These are phyloP conservation scores for Phytophthora sansomeana DNA, from an alignment of 352 stramenopile genomes.

Conservation along the genomic window DNA sequence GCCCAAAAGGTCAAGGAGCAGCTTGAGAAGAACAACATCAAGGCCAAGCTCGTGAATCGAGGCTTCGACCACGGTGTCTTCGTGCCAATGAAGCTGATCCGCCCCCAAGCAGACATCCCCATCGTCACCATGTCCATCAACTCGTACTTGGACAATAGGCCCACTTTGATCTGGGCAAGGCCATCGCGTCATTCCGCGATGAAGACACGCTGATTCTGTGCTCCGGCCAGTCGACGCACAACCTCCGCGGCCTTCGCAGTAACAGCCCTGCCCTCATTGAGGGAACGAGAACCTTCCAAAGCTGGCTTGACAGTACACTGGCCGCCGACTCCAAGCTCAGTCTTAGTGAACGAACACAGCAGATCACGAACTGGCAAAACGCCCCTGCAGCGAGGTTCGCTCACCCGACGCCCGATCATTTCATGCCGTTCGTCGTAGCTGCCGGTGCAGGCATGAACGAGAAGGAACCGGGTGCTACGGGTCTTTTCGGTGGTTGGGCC, in stretches of 20 bases:
- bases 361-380: slow-evolving; percentile 21
- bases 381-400: slow-evolving; percentile 19
- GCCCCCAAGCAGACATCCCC: slow-evolving; percentile 85
- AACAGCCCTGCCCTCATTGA: slow-evolving; percentile 21
- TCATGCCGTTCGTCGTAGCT: slow-evolving; percentile 27
- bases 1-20: slow-evolving; percentile 69
- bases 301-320: slow-evolving; percentile 38
- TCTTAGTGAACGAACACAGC: slow-evolving; percentile 13
- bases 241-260: slow-evolving; percentile 30
- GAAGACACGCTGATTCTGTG: slow-evolving; percentile 78
- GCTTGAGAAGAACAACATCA: slow-evolving; percentile 56
- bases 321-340: slow-evolving; percentile 27
- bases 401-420: slow-evolving; percentile 28
- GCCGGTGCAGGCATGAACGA: slow-evolving; percentile 31
- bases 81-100: slow-evolving; percentile 89
- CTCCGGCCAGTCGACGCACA: slow-evolving; percentile 59
- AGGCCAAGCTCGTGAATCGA: slow-evolving; percentile 49
- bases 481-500: slow-evolving; percentile 28
- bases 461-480: slow-evolving; percentile 16
- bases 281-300: slow-evolving; percentile 41
- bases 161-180: slow-evolving; percentile 66
- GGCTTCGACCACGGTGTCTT: slow-evolving; percentile 94
- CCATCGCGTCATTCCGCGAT: slow-evolving; percentile 52
- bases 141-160: slow-evolving; percentile 41
- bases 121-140: slow-evolving; percentile 85